Percentiles rank a stretch among this genome's conserved stretches.
phyloP scores from a whole-genome alignment of 2,329 filamentous ascomycete genomes.

The Sphaerostilbella broomeana region DNA sequence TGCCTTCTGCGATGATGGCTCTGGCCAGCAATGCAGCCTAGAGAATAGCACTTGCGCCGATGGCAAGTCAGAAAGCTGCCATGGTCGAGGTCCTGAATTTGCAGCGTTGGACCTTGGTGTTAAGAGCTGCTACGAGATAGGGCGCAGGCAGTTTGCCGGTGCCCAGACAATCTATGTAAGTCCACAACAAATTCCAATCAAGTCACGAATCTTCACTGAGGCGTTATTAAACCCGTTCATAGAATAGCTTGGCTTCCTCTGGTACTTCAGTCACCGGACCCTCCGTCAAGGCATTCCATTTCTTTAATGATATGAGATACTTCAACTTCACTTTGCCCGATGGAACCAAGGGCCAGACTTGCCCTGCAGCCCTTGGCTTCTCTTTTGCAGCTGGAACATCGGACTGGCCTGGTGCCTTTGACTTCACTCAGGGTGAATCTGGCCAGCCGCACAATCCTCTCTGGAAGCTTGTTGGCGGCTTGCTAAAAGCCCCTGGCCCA shows the following conservation, averaged over 20 bases:
- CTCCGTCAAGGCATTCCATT: conserved; percentile 74
- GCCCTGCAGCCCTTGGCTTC: conserved; percentile 81
- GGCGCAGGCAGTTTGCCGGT: conserved; percentile 60
- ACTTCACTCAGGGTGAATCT: conserved; percentile 83
- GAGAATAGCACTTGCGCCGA: conserved; percentile 78
- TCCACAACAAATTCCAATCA: background rate
- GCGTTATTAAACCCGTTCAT: conserved; percentile 20
- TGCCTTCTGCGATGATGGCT: conserved; percentile 83
- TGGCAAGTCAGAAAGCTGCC: conserved; percentile 63
- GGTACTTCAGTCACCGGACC: conserved; percentile 52
- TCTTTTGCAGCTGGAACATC: conserved; percentile 90
- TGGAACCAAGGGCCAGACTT: conserved; percentile 64
- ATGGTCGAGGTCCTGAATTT: conserved; percentile 67
- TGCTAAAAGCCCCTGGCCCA: conserved; percentile 63
- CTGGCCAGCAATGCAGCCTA: conserved; percentile 62
- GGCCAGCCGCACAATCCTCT: conserved; percentile 67
- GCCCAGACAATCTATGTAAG: conserved; percentile 41
- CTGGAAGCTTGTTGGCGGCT: conserved; percentile 68
- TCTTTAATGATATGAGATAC: conserved; percentile 73
- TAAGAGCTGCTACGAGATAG: conserved; percentile 70
- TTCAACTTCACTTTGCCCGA: conserved; percentile 70
- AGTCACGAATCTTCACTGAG: background rate
- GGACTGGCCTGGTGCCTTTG: conserved; percentile 84
- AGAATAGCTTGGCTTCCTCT: conserved; percentile 44
- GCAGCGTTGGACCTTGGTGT: conserved; percentile 62